These are phyloP conservation scores for Cladophialophora exuberans DNA, from an alignment of 2,329 filamentous ascomycete genomes.

Conservation along the genomic window DNA sequence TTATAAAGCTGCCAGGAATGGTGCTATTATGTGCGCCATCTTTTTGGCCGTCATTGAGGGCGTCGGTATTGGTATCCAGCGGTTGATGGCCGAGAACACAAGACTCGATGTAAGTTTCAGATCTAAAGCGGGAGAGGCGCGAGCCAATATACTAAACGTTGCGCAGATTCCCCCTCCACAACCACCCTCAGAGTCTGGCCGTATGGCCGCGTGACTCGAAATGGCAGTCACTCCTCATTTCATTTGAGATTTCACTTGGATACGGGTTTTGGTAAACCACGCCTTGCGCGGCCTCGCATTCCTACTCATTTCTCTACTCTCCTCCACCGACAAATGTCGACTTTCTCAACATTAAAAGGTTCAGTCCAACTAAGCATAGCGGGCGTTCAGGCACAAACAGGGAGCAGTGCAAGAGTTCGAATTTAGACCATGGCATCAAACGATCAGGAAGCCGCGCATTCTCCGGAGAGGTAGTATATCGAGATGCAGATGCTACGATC, in stretches of 20 bases:
- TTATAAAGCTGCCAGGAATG: conserved; percentile 88
- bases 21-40: conserved; percentile 93
- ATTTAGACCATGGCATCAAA: no score
- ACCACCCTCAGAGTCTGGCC: conserved; percentile 32
- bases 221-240: conserved; percentile 32
- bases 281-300: neutral
- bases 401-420: neutral
- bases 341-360: conserved; percentile 13
- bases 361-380: conserved; percentile 27
- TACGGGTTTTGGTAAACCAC: conserved; percentile 13
- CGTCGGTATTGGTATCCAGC: conserved; percentile 92
- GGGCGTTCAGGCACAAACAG: conserved; percentile 25
- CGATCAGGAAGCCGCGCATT: no score
- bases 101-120: conserved; percentile 70
- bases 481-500: neutral
- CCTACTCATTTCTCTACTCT: conserved; percentile 30
- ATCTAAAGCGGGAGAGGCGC: no score
- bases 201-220: conserved; percentile 34
- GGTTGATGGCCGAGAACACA: conserved; percentile 89
- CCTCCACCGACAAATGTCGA: conserved; percentile 11
- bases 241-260: conserved; percentile 23
- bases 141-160: conserved; percentile 11
- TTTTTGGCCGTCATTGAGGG: conserved; percentile 95
- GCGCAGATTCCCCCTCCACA: conserved; percentile 35
- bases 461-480: no score